Evolutionary conservation across 176 grass and related monocot species (phyloP).

Genomic region (Pontederia crassipes): DNA sequence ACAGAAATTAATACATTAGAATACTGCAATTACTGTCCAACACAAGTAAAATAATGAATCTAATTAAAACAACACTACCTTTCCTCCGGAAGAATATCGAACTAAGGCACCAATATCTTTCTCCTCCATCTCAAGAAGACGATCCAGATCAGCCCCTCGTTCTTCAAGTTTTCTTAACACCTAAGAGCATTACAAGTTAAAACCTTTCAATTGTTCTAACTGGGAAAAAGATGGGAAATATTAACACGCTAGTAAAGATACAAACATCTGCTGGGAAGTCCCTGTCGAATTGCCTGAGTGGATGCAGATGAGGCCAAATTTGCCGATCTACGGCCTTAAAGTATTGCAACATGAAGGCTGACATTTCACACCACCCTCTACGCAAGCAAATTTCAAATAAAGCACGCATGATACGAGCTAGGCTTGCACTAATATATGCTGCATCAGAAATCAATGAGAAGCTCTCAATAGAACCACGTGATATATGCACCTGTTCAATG

Average conservation of each 20-base stretch:
- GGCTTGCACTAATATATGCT: conserved; percentile 89
- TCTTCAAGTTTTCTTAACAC: conserved; percentile 81
- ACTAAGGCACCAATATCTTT: conserved; percentile 88
- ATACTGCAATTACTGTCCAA: background rate
- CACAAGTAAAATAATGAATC: background rate
- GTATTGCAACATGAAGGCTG: conserved; percentile 73
- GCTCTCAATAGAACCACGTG: conserved; percentile 77
- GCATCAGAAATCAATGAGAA: conserved; percentile 96
- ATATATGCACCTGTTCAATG: conserved; percentile 68
- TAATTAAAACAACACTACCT: conserved; percentile 28
- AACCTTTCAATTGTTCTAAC: background rate
- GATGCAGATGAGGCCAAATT: conserved; percentile 91
- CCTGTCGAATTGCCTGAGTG: conserved; percentile 80
- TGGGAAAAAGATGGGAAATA: too few species aligned
- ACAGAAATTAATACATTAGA: conserved; percentile 28
- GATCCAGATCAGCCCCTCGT: conserved; percentile 71
- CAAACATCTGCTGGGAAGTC: conserved; percentile 70
- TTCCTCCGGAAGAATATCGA: conserved; percentile 71
- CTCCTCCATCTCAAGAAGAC: conserved; percentile 91
- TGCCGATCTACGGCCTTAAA: conserved; percentile 84
- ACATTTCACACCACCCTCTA: conserved; percentile 85
- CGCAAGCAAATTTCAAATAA: conserved; percentile 94
- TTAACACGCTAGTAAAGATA: too few species aligned
- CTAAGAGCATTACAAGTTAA: conserved; percentile 17
- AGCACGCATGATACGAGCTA: conserved; percentile 92